Percentiles rank a stretch among this genome's conserved stretches.
Conservation (phyloP, 306 rosid species). For the Acacia crassicarpa region DNA sequence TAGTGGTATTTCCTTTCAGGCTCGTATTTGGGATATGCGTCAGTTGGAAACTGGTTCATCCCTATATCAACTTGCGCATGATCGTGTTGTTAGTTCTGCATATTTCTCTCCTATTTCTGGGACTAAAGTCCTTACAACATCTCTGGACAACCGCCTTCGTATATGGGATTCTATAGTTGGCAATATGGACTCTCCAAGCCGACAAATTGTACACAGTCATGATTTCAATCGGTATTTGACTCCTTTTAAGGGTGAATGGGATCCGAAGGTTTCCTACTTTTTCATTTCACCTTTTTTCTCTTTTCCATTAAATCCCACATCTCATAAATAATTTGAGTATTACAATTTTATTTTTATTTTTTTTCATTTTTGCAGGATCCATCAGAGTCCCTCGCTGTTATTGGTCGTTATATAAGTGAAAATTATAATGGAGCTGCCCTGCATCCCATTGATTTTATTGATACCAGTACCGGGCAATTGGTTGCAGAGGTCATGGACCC, state of each 20-base stretch:
- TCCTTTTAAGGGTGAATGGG: slow-evolving; percentile 97
- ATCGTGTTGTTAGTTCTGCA: slow-evolving; percentile 91
- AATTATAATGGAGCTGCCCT: slow-evolving; percentile 90
- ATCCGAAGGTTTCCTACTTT: slow-evolving; percentile 69
- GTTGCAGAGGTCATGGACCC: slow-evolving; percentile 95
- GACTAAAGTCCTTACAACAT: slow-evolving; percentile 81
- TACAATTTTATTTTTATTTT: no score
- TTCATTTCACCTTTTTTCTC: neutral
- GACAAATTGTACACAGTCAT: slow-evolving; percentile 96
- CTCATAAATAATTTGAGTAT: neutral
- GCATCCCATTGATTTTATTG: slow-evolving; percentile 95
- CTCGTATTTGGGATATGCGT: slow-evolving; percentile 96
- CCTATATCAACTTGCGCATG: slow-evolving; percentile 58
- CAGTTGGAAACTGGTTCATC: slow-evolving; percentile 67
- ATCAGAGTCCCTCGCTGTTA: slow-evolving; percentile 81
- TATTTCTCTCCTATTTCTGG: slow-evolving; percentile 86
- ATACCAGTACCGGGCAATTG: slow-evolving; percentile 79
- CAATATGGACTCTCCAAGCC: slow-evolving; percentile 82
- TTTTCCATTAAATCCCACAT: neutral
- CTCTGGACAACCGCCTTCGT: slow-evolving; percentile 89
- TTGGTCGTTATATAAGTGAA: slow-evolving; percentile 95
- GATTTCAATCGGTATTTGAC: slow-evolving; percentile 91
- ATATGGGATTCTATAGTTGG: slow-evolving; percentile 92
- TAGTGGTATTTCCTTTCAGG: slow-evolving; percentile 48
- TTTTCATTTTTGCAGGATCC: slow-evolving; percentile 71